These are phyloP conservation scores for Cyberlindnera meyerae DNA, from an alignment of 805 yeast genomes.

Conservation along the genomic window DNA sequence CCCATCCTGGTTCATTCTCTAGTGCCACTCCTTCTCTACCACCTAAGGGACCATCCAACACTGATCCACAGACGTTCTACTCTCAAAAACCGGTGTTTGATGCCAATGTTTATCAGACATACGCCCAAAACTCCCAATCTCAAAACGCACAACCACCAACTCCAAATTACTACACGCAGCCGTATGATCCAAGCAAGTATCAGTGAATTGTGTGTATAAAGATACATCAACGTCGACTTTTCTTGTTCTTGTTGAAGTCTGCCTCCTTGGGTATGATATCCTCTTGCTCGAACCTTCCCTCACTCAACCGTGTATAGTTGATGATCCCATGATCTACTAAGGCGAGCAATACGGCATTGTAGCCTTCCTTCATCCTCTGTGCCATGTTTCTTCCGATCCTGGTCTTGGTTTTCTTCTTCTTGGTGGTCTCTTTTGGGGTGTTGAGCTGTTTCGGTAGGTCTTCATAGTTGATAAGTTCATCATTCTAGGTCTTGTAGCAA, in stretches of 20 bases:
- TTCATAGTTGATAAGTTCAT: too few relatives aligned
- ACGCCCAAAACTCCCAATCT: slow-evolving; percentile 2
- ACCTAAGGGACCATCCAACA: slow-evolving; percentile 5
- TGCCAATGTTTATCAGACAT: slow-evolving; percentile 31
- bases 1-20: not conserved
- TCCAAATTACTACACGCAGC: slow-evolving; percentile 13
- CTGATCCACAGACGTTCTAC: slow-evolving; percentile 30
- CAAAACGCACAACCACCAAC: slow-evolving; percentile 7
- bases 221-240: not conserved
- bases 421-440: too few relatives aligned
- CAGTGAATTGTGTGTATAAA: slow-evolving; percentile 1
- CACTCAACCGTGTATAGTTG: slow-evolving; percentile 53
- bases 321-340: slow-evolving; percentile 71
- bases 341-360: slow-evolving; percentile 51
- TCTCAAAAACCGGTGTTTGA: slow-evolving; percentile 48
- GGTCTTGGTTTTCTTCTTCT: not conserved
- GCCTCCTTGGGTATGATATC: slow-evolving; percentile 21
- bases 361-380: slow-evolving; percentile 46
- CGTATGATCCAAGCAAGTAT: slow-evolving; percentile 24
- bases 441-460: too few relatives aligned
- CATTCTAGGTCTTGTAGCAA: slow-evolving; percentile 12
- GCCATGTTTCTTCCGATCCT: slow-evolving; percentile 26
- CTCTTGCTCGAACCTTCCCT: slow-evolving; percentile 42
- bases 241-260: slow-evolving; percentile 1
- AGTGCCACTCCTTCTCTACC: slow-evolving; percentile 21